Conservation (phyloP, 1,284 basidiomycete genomes). For the Irpex sp. region DNA sequence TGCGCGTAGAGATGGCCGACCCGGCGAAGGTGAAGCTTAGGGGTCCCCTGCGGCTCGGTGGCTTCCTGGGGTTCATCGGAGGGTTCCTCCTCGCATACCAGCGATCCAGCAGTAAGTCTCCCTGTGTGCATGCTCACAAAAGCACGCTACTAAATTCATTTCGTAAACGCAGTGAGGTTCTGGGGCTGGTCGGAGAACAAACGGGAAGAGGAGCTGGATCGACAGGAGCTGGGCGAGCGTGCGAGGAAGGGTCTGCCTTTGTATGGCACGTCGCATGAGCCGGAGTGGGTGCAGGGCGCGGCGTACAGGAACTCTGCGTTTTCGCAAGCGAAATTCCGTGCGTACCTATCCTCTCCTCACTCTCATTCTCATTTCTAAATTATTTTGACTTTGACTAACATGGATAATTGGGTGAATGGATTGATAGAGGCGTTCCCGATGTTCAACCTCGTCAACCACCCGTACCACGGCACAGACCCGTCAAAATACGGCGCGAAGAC, state of each 20-base stretch:
- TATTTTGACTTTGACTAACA: too few relatives aligned
- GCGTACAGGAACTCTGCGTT: conserved; percentile 91
- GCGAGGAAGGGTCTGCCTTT: conserved; percentile 74
- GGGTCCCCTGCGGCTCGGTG: conserved; percentile 37
- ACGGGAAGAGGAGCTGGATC: conserved; percentile 71
- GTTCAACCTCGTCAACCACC: conserved; percentile 92
- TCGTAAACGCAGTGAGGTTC: conserved; percentile 69
- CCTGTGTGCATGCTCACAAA: neutral
- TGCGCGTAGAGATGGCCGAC: conserved; percentile 39
- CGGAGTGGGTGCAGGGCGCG: conserved; percentile 83
- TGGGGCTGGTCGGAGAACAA: conserved; percentile 97
- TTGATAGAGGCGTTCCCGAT: conserved; percentile 32
- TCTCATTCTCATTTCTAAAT: too few relatives aligned
- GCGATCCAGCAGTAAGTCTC: conserved; percentile 70
- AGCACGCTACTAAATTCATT: too few relatives aligned
- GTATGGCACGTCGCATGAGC: conserved; percentile 80
- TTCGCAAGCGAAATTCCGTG: conserved; percentile 88
- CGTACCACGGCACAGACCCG: conserved; percentile 79
- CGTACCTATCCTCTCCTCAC: too few relatives aligned
- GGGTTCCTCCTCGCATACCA: conserved; percentile 96
- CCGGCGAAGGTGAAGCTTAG: conserved; percentile 36
- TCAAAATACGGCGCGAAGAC: conserved; percentile 60
- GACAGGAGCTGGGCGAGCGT: conserved; percentile 69
- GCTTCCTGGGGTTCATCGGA: conserved; percentile 69
- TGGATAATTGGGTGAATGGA: neutral